Evolutionary conservation across 371 early-diverging fungal genomes (phyloP), one percentile per base, ranked within the genome.

Genomic region (Mucor velutinosus): DNA sequence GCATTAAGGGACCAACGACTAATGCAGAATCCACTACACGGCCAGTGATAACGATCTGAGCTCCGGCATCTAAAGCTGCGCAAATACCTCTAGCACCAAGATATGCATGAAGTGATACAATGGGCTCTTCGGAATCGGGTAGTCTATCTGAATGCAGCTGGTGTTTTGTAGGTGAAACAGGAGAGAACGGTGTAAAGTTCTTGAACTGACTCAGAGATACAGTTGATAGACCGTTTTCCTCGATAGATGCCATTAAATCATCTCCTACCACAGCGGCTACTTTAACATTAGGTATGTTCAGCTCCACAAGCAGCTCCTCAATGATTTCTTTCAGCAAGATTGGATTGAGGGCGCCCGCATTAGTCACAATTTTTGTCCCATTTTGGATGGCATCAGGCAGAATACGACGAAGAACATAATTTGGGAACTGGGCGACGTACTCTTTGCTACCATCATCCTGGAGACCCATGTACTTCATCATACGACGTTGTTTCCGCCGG

Each of bases 1-100:
- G 67, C 56, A 67, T 67, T 12, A 55, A 30, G 3, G 64, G 57
- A 8, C 63, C 67, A 10, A 67, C 67, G n/a, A 66, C 78, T 10
- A 91, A 73, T 0, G 92, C 90, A 19, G 84, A 82, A 71, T 91
- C 92, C 23, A 90, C 92, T 7, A 85, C 86, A 41, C 90, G 87
- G 32, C 92, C 92, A 1, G 92, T 91, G n/a, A 90, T 84, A 29
- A 91, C 83, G 66, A 91, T 91, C 25, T 85, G 73, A 1, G 90
- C 90, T 15, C 89, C 89, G 10, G 75, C 76, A 41, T 78, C 76
- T 23, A 91, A 74, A 19, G 92, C 92, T 45, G 79, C 41, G 14
- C 43, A 39, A 12, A 61, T 14, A n/a, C 49, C 62, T 30, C 45
- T 45, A 73, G 89, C 83, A 15, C 90, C 90, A 7, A 85, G 68